phyloP scores from a whole-genome alignment of 352 stramenopile genomes.

The Globisporangium spinosum region DNA sequence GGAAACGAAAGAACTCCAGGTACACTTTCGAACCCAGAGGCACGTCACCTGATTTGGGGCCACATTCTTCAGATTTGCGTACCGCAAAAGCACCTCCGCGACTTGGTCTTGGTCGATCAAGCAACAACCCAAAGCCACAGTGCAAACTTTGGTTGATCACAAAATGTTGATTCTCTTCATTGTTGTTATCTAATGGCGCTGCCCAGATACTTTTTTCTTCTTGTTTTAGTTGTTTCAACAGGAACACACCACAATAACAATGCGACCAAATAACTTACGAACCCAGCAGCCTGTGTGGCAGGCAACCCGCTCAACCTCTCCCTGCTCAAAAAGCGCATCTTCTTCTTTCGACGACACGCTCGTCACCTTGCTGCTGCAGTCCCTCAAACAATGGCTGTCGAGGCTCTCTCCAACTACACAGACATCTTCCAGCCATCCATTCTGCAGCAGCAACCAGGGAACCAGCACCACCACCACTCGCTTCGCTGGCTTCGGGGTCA shows the following conservation, averaged over 20 bases:
- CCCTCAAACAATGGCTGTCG: neutral
- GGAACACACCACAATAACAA: neutral
- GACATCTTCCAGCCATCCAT: neutral
- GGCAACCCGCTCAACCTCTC: neutral
- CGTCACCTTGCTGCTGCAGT: neutral
- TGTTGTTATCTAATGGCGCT: neutral
- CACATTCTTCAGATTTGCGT: neutral
- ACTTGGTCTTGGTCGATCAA: neutral
- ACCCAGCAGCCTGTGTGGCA: neutral
- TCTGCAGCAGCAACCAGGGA: neutral
- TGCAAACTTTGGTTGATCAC: neutral
- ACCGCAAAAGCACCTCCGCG: neutral
- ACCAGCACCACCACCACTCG: neutral
- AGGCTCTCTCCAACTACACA: neutral
- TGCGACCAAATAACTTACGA: constrained; percentile 14
- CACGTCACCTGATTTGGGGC: neutral
- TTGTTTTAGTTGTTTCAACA: neutral
- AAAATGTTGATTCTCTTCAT: neutral
- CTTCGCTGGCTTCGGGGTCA: neutral
- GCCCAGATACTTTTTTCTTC: neutral
- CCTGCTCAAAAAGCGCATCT: neutral
- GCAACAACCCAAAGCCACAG: neutral
- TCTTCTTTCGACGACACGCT: neutral
- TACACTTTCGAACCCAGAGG: neutral
- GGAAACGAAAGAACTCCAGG: neutral